Conservation (phyloP, 2,329 filamentous ascomycete species). For the Fusarium irregulare region DNA sequence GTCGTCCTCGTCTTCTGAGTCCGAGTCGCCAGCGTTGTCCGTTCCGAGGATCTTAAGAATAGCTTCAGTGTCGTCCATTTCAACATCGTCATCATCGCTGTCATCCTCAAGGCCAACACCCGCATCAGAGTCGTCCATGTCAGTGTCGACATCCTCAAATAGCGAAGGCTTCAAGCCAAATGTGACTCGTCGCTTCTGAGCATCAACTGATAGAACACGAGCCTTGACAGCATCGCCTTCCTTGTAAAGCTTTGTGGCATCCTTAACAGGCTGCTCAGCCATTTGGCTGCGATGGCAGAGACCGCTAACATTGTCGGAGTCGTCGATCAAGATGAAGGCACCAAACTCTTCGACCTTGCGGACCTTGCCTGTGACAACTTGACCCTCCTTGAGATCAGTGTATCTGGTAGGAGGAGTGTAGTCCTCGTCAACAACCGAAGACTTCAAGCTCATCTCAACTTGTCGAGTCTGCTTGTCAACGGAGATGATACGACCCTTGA, state of each 20-base stretch:
- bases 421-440: conserved; percentile 82
- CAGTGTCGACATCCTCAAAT: conserved; percentile 74
- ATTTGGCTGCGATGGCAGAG: conserved; percentile 94
- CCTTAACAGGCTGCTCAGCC: conserved; percentile 82
- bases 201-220: conserved; percentile 82
- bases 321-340: conserved; percentile 91
- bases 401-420: conserved; percentile 80
- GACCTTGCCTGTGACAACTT: conserved; percentile 88
- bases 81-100: conserved; percentile 63
- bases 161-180: conserved; percentile 95
- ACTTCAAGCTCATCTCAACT: conserved; percentile 87
- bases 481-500: conserved; percentile 84
- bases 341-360: conserved; percentile 96
- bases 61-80: conserved; percentile 59
- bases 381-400: conserved; percentile 80
- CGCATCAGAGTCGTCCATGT: conserved; percentile 61
- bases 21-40: conserved; percentile 58
- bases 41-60: conserved; percentile 59
- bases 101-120: conserved; percentile 62
- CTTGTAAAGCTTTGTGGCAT: conserved; percentile 89
- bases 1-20: conserved; percentile 53
- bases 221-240: conserved; percentile 96
- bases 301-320: conserved; percentile 88
- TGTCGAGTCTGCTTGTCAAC: conserved; percentile 76
- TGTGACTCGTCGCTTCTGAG: conserved; percentile 80